A percentile compares a stretch with the other conserved stretches of the same genome.
phyloP scores from a whole-genome alignment of 768 basidiomycete genomes.

The Steccherinum ochraceum region DNA sequence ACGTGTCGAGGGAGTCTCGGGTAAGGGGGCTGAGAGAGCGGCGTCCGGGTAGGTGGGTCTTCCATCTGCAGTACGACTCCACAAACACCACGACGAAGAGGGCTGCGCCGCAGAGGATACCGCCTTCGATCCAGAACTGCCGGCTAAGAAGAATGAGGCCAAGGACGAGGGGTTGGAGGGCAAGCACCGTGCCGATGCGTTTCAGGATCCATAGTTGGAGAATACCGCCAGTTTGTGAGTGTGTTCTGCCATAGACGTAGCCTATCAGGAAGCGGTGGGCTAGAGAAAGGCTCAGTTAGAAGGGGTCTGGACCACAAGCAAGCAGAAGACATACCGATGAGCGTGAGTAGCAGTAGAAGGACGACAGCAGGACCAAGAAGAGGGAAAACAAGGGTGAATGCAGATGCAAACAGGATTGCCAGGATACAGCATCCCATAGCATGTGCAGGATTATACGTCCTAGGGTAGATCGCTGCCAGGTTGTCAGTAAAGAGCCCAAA shows the following conservation, averaged over 20 bases:
- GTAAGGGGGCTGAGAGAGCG: slow-evolving; percentile 50
- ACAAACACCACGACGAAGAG: slow-evolving; percentile 49
- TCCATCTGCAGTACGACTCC: slow-evolving; percentile 49
- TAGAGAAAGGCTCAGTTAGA: slow-evolving; percentile 18
- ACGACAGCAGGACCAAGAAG: slow-evolving; percentile 67
- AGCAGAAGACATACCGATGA: slow-evolving; percentile 42
- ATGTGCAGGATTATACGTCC: slow-evolving; percentile 63
- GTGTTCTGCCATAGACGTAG: slow-evolving; percentile 69
- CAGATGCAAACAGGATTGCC: slow-evolving; percentile 65
- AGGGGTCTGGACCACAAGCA: background rate
- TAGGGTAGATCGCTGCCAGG: slow-evolving; percentile 59
- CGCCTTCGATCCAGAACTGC: slow-evolving; percentile 66
- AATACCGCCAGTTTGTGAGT: slow-evolving; percentile 70
- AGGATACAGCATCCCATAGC: slow-evolving; percentile 61
- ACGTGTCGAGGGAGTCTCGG: slow-evolving; percentile 50
- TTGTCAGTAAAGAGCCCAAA: background rate
- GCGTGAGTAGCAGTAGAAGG: slow-evolving; percentile 55
- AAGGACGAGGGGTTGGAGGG: slow-evolving; percentile 68
- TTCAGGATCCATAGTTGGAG: slow-evolving; percentile 72
- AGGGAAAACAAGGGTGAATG: slow-evolving; percentile 72
- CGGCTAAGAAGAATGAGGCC: slow-evolving; percentile 68
- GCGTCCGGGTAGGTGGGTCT: slow-evolving; percentile 42
- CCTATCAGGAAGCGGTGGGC: slow-evolving; percentile 79
- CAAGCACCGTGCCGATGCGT: slow-evolving; percentile 63
- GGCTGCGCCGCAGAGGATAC: slow-evolving; percentile 52